These are phyloP conservation scores for Priceomyces fermenticarens DNA, from an alignment of 805 yeast genomes.

Conservation along the genomic window DNA sequence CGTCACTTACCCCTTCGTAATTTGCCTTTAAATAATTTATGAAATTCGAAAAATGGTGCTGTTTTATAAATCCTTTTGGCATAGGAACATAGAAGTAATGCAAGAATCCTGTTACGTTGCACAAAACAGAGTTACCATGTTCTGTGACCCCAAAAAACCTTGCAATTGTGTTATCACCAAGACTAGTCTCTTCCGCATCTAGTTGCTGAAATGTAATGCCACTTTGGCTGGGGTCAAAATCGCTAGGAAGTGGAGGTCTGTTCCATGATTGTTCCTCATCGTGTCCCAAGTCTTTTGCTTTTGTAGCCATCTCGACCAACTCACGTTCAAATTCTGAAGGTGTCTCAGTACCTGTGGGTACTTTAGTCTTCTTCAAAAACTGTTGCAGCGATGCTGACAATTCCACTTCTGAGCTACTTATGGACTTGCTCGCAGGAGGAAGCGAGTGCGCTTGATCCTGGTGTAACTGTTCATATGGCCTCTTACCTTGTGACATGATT, in stretches of 20 bases:
- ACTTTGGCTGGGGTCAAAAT: conserved; percentile 43
- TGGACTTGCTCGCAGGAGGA: conserved; percentile 26
- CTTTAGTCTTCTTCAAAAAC: conserved; percentile 30
- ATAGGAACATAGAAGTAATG: conserved; percentile 93
- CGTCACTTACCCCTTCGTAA: conserved; percentile 57
- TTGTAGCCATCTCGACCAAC: conserved; percentile 34
- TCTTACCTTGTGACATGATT: conserved; percentile 10
- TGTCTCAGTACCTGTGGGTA: conserved; percentile 31
- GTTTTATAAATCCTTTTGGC: conserved; percentile 68
- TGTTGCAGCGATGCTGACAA: conserved; percentile 29
- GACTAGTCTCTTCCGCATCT: conserved; percentile 83
- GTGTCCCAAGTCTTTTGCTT: conserved; percentile 18
- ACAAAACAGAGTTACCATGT: conserved; percentile 83
- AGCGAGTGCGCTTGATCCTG: conserved; percentile 30
- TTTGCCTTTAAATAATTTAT: conserved; percentile 42
- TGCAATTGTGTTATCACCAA: conserved; percentile 59
- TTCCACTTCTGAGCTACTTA: conserved; percentile 18
- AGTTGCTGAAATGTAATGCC: conserved; percentile 84
- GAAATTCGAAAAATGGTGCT: conserved; percentile 49
- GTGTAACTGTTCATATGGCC: conserved; percentile 9
- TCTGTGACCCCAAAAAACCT: conserved; percentile 91
- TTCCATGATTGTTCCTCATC: conserved; percentile 43
- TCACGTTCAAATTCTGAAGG: conserved; percentile 42
- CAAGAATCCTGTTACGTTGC: conserved; percentile 83
- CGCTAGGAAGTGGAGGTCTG: conserved; percentile 54